phyloP scores from a whole-genome alignment of 2,329 filamentous ascomycete genomes.

The Scedosporium minutisporum region DNA sequence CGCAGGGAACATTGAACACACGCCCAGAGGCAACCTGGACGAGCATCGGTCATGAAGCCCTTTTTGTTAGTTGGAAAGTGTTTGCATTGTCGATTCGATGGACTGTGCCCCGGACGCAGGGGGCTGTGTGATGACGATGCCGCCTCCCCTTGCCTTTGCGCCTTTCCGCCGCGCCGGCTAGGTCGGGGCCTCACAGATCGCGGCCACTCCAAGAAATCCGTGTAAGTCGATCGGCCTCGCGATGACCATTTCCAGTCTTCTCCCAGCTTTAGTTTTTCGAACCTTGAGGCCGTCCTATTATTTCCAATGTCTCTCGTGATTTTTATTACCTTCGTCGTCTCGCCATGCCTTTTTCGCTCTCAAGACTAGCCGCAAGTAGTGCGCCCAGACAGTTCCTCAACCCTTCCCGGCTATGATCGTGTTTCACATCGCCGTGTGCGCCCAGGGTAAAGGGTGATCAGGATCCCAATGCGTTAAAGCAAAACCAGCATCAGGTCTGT shows the following conservation, averaged over 20 bases:
- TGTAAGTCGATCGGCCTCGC: background rate
- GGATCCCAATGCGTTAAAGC: constrained; percentile 3
- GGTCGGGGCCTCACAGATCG: too few species aligned
- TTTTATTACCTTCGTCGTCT: background rate
- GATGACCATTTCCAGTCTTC: background rate
- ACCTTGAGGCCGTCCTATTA: background rate
- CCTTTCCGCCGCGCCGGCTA: too few species aligned
- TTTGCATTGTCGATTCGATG: background rate
- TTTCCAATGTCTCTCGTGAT: background rate
- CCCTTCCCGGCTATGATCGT: background rate
- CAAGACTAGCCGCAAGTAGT: background rate
- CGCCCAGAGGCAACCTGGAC: background rate
- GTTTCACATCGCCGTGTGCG: constrained; percentile 2
- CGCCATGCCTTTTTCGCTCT: background rate
- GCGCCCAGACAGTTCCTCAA: background rate
- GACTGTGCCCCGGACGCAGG: too few species aligned
- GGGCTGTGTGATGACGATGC: too few species aligned
- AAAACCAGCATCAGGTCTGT: background rate
- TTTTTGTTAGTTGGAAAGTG: background rate
- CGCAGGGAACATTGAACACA: background rate
- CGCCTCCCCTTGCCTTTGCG: background rate
- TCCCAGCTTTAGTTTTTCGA: background rate
- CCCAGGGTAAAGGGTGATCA: constrained; percentile 1
- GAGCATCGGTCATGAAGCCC: too few species aligned
- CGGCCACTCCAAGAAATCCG: background rate